Evolutionary conservation across 1,284 basidiomycete species (phyloP), one percentile per base, ranked within the genome.

Genomic region (Moesziomyces sp.): DNA sequence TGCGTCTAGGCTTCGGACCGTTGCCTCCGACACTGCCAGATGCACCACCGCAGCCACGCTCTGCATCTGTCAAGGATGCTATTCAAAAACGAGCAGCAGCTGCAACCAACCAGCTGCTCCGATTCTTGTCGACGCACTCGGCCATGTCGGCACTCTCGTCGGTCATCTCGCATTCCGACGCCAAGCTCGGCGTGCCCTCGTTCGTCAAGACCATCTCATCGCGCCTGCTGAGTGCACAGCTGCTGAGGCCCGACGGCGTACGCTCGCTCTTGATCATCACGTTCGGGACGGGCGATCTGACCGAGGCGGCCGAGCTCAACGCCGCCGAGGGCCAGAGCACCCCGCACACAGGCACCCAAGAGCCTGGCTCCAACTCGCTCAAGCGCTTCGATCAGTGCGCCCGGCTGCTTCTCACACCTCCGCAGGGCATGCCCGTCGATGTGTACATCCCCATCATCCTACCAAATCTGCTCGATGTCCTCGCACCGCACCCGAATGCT

Each of bases 191-290:
- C 28, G 58, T 65, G 8, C 74, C 77, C 16, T 46, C 55, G 34
- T 79, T 78, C 38, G 69, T 80, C 58, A 67, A 62, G 34, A 14
- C 71, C 5, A 42, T 62, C 13, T 71, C 76, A 0, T 65, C 64
- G n/a, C 69, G 77, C 13, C 60, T 84, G 40, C 58, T 78, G 7
- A 71, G 76, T 8, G 71, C 73, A 16, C 82, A 83, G 56, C 75
- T 84, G 2, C 55, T 83, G 9, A 53, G 82, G 6, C 68, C 77
- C 1, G 79, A 81, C n/a, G 82, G 81, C 13, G 78, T 82, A 2
- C 75, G 76, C 13, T 68, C 76, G 7, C 62, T 81, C 9, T 59
- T 81, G 28, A 66, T 78, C 51, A 77, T 62, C 51, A 73, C 73
- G 4, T 74, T 80, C 28, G 76, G 76, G 16, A 61, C 64, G 18